Percentiles rank a stretch among this genome's conserved stretches.
Evolutionary conservation across 2,329 filamentous ascomycete genomes (phyloP).

Genomic region (Pseudocercospora vitis): DNA sequence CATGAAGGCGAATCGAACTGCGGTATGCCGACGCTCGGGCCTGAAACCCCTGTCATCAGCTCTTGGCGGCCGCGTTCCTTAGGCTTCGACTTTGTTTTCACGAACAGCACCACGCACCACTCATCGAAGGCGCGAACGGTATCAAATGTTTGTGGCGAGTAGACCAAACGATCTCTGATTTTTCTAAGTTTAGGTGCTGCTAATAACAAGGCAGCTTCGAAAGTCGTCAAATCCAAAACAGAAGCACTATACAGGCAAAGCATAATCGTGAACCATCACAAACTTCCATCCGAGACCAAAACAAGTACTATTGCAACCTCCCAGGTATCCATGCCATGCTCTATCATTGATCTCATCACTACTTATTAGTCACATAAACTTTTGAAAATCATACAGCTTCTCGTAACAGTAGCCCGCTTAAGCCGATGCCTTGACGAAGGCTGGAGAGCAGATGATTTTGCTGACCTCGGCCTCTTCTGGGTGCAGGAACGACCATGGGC

Average conservation of each 20-base stretch:
- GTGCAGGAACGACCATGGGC: conserved; percentile 16
- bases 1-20: too few relatives aligned
- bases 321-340: background rate
- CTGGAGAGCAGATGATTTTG: conserved; percentile 17
- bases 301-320: background rate
- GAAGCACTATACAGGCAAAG: background rate
- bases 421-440: conserved; percentile 1
- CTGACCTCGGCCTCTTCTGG: conserved; percentile 13
- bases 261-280: background rate
- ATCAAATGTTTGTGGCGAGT: too few relatives aligned
- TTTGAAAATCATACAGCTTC: too few relatives aligned
- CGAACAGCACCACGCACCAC: too few relatives aligned
- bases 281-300: background rate
- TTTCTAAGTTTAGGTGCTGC: background rate
- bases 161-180: background rate
- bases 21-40: too few relatives aligned
- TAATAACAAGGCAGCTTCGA: conserved; percentile 1
- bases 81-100: background rate
- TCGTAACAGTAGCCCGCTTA: background rate
- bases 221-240: background rate
- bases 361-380: background rate
- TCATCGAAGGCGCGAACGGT: too few relatives aligned
- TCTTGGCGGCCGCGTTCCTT: too few relatives aligned
- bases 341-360: background rate
- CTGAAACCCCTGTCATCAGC: too few relatives aligned